Base-by-base conservation (phyloP, 1,284 basidiomycete genomes). In the Ustilago loliicola region DNA sequence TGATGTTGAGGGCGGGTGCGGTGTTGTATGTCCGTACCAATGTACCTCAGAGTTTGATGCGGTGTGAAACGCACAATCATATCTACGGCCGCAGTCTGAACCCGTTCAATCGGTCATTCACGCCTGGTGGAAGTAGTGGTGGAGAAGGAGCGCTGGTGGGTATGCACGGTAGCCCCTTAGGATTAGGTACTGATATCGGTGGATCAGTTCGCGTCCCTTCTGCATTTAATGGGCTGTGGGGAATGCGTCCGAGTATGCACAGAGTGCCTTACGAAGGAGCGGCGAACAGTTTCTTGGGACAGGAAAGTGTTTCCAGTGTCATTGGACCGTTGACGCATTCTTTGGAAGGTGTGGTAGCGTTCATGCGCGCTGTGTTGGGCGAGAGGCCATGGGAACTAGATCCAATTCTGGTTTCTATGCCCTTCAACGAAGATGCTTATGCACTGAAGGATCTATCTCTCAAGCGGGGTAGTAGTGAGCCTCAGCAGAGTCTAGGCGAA, bases 51-150 rank as follows among this genome's bases (percentile, higher is more conserved):
- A 94, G 93, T 0, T 90, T 96, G 89, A 90, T 95, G 68, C 90
- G 92, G 2, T 95, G 94, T 80, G 94, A 96, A 86, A 94, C 93
- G 82, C 87, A 87, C 15, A 96, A 96, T 83, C 93, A 93, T 6
- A 87, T 95, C 17, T 96, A 91, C 88, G 93, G 93, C 0, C 88
- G 89, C 7, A 91, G 93, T 0, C 88, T 88, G 32, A 94, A 95
- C 82, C 94, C 94, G 0, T 91, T 91, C 87, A 90, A 89, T 68
- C 86, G 88, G 19, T 85, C 88, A 2, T 91, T 92, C 79, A 92
- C 91, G 0, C 89, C 89, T 60, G 93, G 94, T 25, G 94, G 94
- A 3, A 91, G 90, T 52, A 91, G 91, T 9, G 94, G 94, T 13
- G 94, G 93, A 45, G 94, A 94, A 85, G 93, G 87, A 0, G 92